A percentile compares a stretch with the other conserved stretches of the same genome.
Conservation (phyloP, 441 rosid species). For the Cnidoscolus chayamansa region DNA sequence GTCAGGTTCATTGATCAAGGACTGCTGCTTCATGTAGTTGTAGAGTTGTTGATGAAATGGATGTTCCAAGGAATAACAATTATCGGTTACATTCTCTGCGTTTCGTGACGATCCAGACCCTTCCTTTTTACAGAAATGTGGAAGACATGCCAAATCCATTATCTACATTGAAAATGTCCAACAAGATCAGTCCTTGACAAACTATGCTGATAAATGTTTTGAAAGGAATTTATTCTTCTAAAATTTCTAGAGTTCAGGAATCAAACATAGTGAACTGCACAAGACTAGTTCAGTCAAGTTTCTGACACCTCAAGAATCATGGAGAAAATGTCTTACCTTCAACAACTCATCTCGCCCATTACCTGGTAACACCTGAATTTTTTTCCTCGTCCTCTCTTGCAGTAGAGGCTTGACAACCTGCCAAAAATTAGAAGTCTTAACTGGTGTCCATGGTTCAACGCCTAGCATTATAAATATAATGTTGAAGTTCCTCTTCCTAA, state of each 20-base stretch:
- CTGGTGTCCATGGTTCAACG: not conserved
- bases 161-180: conserved; percentile 43
- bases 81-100: conserved; percentile 30
- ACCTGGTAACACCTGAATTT: conserved; percentile 73
- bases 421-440: conserved; percentile 15
- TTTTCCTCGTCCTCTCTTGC: conserved; percentile 88
- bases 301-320: conserved; percentile 3
- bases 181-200: conserved; percentile 13
- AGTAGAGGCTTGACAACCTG: conserved; percentile 92
- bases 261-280: not conserved
- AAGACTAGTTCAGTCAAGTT: conserved; percentile 5
- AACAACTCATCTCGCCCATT: conserved; percentile 73
- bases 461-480: not conserved
- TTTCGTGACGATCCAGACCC: conserved; percentile 76
- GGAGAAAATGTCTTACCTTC: conserved; percentile 45
- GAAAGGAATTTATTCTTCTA: not conserved
- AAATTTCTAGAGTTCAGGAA: not conserved
- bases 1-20: conserved; percentile 27
- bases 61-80: conserved; percentile 71
- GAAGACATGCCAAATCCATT: conserved; percentile 76
- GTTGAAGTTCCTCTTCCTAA: not conserved
- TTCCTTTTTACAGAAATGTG: conserved; percentile 85
- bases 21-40: conserved; percentile 71
- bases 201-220: not conserved
- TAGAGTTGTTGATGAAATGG: conserved; percentile 85